Base-by-base conservation (phyloP, 768 basidiomycete species). In the Lactarius pseudohatsudake region DNA sequence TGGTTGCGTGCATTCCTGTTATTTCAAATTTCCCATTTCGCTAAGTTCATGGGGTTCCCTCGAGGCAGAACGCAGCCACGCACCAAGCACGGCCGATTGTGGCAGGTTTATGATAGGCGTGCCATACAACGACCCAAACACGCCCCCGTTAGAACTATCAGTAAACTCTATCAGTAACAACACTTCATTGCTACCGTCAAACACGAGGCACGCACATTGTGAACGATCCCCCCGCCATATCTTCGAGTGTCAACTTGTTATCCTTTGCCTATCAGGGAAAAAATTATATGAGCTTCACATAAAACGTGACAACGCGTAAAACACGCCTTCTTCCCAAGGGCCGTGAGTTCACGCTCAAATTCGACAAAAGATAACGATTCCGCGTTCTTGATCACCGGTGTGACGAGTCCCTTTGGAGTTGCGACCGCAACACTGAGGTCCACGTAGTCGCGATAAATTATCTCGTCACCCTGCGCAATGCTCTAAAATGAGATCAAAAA, bases 41-140 rank as follows among this genome's bases (percentile, higher is more conserved):
- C 30, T 56, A 54, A 53, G 58, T 63, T 62, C 13, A 28, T 59
- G 68, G 65, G 66, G 68, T 62, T 53, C 43, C 59, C 59, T 54
- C 40, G 56, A 53, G 59, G 36, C 58, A 57, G 47, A 40, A 61
- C 28, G 58, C 34, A 55, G 61, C 38, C 18, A 77, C 82, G 68
- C 72, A 83, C 91, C 96, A 62, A 99, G 86, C 8, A 98, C 94
- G 61, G 95, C 96, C 28, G 94, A 79, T 76, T 98, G 96, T 4
- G 96, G 96, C 55, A 96, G 81, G 82, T 98, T 98, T 80, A 98
- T 96, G 75, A 99, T 99, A 43, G 96, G 96, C n/a, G 96, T 99
- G 47, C 96, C 96, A 74, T 90, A 97, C 58, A 99, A 81, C 58
- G 94, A 96, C 54, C 96, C 96, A 74, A 99, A 99, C 75, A 99